Conservation (phyloP, 345 rosid species). For the Combretum micranthum region DNA sequence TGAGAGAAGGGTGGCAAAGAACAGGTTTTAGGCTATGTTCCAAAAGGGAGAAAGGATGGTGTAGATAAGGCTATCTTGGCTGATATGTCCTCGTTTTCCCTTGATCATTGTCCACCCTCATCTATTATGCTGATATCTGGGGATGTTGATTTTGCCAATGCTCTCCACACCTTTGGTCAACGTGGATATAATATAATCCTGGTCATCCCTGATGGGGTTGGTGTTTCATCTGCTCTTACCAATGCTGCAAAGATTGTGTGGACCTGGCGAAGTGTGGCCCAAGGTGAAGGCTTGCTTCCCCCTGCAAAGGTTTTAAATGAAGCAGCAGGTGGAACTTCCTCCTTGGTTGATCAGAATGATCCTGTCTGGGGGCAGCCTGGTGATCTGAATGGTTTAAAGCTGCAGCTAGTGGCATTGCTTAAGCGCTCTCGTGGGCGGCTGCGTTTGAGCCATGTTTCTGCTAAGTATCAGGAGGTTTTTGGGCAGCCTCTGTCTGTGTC, state of each 20-base stretch:
- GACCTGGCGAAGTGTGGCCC: slow-evolving; percentile 97
- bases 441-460: slow-evolving; percentile 62
- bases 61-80: slow-evolving; percentile 93
- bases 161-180: slow-evolving; percentile 91
- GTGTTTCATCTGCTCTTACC: slow-evolving; percentile 78
- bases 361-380: slow-evolving; percentile 91
- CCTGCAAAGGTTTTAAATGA: slow-evolving; percentile 39
- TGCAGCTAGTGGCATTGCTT: slow-evolving; percentile 69
- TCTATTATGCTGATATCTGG: slow-evolving; percentile 89
- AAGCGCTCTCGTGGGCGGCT: slow-evolving; percentile 79
- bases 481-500: slow-evolving; percentile 74
- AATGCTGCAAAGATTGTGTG: slow-evolving; percentile 91
- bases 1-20: slow-evolving; percentile 97
- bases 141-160: slow-evolving; percentile 94
- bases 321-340: slow-evolving; percentile 24
- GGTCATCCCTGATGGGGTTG: slow-evolving; percentile 78
- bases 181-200: slow-evolving; percentile 82
- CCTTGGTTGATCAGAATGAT: slow-evolving; percentile 48
- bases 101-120: slow-evolving; percentile 82
- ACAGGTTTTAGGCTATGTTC: slow-evolving; percentile 97
- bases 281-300: slow-evolving; percentile 86
- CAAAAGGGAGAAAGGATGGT: slow-evolving; percentile 94
- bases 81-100: slow-evolving; percentile 93
- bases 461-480: slow-evolving; percentile 64
- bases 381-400: slow-evolving; percentile 71